These are phyloP conservation scores for Quercus engelmannii DNA, from an alignment of 306 rosid genomes.

Conservation along the genomic window DNA sequence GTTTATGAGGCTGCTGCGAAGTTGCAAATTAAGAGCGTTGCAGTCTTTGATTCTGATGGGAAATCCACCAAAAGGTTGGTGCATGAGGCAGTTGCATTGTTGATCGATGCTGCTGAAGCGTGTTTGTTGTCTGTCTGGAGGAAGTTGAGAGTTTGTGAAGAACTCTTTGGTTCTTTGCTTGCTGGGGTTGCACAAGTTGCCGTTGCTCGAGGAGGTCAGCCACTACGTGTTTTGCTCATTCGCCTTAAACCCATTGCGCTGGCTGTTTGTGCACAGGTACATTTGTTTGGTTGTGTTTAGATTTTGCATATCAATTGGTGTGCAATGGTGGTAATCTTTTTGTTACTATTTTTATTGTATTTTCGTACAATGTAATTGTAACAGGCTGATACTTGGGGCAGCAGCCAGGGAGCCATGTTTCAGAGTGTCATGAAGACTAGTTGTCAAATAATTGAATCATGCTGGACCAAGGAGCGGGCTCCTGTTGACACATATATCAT, in stretches of 20 bases:
- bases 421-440: slow-evolving; percentile 85
- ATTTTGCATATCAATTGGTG: slow-evolving; percentile 5
- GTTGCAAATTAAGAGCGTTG: slow-evolving; percentile 61
- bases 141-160: slow-evolving; percentile 83
- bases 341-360: slow-evolving; percentile 3
- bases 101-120: slow-evolving; percentile 95
- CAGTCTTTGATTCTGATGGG: slow-evolving; percentile 68
- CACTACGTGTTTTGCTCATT: slow-evolving; percentile 86
- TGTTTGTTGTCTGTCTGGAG: slow-evolving; percentile 95
- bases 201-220: slow-evolving; percentile 83
- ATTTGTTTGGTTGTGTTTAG: slow-evolving; percentile 12
- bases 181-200: slow-evolving; percentile 82
- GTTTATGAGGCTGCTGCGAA: slow-evolving; percentile 75
- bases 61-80: slow-evolving; percentile 79
- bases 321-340: slow-evolving; percentile 10
- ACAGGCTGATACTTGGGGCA: slow-evolving; percentile 90
- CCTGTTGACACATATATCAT: slow-evolving; percentile 94
- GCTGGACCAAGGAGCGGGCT: slow-evolving; percentile 95
- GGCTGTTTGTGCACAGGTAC: slow-evolving; percentile 90
- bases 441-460: slow-evolving; percentile 82
- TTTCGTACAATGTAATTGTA: slow-evolving; percentile 20
- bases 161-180: slow-evolving; percentile 78
- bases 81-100: slow-evolving; percentile 82
- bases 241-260: slow-evolving; percentile 88
- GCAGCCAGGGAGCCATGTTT: slow-evolving; percentile 81